Evolutionary conservation across 2,329 filamentous ascomycete genomes (phyloP), one percentile per base, ranked within the genome.

Genomic region (Verticillium longisporum): DNA sequence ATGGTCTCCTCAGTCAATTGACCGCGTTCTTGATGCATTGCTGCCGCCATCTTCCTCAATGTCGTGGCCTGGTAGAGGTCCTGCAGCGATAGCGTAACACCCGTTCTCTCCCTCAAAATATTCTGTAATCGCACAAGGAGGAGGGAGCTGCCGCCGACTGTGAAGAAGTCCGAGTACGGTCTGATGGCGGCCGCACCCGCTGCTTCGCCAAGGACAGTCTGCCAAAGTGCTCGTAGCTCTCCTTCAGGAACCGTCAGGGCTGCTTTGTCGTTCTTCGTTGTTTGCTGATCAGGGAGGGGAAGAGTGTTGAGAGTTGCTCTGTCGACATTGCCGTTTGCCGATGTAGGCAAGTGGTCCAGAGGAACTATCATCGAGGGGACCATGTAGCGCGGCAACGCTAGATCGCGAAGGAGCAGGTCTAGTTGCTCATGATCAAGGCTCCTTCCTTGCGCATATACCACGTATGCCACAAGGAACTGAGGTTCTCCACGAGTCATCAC

Each of bases 351-450:
- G 1, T 45, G 15, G 1, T 67, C 61, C 0, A 77, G 4, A 0
- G 68, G 61, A 2, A 77, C 55, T 0, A 69, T 60, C 1, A 67
- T 56, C 0, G 67, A 61, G 0, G 75, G 76, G 1, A 67, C 53
- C 74, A 78, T 77, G 61, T 75, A 74, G 33, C 64, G 64, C 6
- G 74, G 74, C 1, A 77, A 56, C 0, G 64, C 59, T 0, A 73
- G 66, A 2, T 53, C 50, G 6, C 41, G 55, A 1, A 66, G 61
- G 4, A 71, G 61, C 1, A 55, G 36, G 14, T 63, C 21, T 5
- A 69, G 60, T 38, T 64, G 68, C 2, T 33, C 58, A 10, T 26
- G 33, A 4, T 61, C n/a, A 6, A 50, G n/a, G 7, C 41, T 50
- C 18, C 21, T 18, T 2, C n/a, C 55, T 4, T 59, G 38, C 6